These are phyloP conservation scores for Collybia nuda DNA, from an alignment of 768 basidiomycete genomes.

Conservation along the genomic window DNA sequence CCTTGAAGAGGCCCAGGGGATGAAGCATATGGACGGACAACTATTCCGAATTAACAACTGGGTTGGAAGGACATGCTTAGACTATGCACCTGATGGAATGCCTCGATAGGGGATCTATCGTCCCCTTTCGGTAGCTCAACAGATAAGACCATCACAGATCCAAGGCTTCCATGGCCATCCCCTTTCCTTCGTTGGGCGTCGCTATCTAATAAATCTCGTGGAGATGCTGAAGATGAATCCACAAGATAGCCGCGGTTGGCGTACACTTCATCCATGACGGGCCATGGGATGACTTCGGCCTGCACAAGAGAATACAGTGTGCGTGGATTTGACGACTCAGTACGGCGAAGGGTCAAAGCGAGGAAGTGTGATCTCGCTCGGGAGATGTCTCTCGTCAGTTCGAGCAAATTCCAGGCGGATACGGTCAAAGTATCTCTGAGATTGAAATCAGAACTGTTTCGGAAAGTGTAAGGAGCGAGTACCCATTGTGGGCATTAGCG, in stretches of 20 bases:
- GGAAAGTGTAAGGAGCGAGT: neutral
- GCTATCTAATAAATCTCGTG: constrained; percentile 1
- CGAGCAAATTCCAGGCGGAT: constrained; percentile 9
- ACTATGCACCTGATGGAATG: constrained; percentile 1
- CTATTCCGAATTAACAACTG: neutral
- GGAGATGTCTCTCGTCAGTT: constrained; percentile 7
- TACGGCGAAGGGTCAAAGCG: constrained; percentile 6
- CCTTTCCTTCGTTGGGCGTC: constrained; percentile 6
- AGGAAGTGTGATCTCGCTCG: constrained; percentile 5
- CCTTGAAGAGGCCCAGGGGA: constrained; percentile 9
- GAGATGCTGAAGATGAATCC: constrained; percentile 5
- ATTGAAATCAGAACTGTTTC: neutral
- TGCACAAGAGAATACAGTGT: constrained; percentile 4
- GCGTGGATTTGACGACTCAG: constrained; percentile 2
- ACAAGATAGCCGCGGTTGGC: constrained; percentile 3
- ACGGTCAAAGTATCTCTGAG: constrained; percentile 4
- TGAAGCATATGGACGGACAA: constrained; percentile 3
- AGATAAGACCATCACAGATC: constrained; percentile 8
- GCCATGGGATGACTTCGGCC: constrained; percentile 8
- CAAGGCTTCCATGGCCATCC: constrained; percentile 9
- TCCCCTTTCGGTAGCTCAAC: constrained; percentile 10
- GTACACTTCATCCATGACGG: constrained; percentile 6
- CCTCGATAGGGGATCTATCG: constrained; percentile 5
- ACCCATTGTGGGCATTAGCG: constrained; percentile 5
- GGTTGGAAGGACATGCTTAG: neutral